Evolutionary conservation across 2,329 filamentous ascomycete species (phyloP).

Genomic region (Ascochyta koolunga): DNA sequence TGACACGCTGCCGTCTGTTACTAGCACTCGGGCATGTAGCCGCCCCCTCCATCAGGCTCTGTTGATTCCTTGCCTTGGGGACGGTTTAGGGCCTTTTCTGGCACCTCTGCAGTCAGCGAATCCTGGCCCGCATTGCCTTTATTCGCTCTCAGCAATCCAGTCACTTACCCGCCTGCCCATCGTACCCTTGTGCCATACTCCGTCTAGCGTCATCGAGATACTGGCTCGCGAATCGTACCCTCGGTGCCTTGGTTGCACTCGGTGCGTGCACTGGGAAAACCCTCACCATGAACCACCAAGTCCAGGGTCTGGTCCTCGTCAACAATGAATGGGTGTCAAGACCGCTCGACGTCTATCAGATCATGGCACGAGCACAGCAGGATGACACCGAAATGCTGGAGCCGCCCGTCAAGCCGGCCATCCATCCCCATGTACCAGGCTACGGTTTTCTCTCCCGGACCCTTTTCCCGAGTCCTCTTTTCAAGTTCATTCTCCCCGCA

Average conservation of each 20-base stretch:
- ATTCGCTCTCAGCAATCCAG: slow-evolving; percentile 17
- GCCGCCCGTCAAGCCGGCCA: slow-evolving; percentile 34
- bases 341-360: slow-evolving; percentile 49
- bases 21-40: slow-evolving; percentile 7
- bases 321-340: slow-evolving; percentile 45
- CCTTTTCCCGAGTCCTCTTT: slow-evolving; percentile 74
- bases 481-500: slow-evolving; percentile 80
- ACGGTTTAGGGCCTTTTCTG: background rate
- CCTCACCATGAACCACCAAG: slow-evolving; percentile 35
- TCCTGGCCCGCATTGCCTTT: slow-evolving; percentile 16
- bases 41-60: slow-evolving; percentile 3
- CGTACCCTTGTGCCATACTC: slow-evolving; percentile 13
- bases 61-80: background rate
- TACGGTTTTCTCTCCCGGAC: slow-evolving; percentile 81
- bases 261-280: background rate
- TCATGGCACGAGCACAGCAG: slow-evolving; percentile 46
- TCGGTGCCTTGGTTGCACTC: background rate
- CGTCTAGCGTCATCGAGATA: slow-evolving; percentile 10
- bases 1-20: slow-evolving; percentile 4
- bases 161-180: slow-evolving; percentile 15
- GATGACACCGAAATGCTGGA: slow-evolving; percentile 35
- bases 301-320: slow-evolving; percentile 35
- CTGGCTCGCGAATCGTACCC: background rate
- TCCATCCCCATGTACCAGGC: slow-evolving; percentile 52
- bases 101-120: slow-evolving; percentile 14